Evolutionary conservation across 352 stramenopile species (phyloP).

Genomic region (Phytophthora citricola): DNA sequence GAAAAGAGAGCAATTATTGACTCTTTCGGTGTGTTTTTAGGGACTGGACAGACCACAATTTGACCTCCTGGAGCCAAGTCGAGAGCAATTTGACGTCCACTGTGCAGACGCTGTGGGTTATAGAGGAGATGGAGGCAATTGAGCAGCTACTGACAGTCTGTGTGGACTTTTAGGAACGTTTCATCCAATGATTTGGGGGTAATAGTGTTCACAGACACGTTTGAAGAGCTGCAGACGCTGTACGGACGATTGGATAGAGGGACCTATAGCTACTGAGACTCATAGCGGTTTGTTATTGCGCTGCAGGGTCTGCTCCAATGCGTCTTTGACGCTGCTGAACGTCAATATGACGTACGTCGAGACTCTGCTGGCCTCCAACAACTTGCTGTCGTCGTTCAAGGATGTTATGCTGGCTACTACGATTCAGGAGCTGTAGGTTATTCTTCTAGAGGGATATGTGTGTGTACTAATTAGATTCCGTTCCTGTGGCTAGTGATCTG

Average conservation of each 20-base stretch:
- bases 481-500: conserved; percentile 29
- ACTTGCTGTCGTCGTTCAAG: conserved; percentile 35
- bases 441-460: no score
- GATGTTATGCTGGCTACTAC: conserved; percentile 33
- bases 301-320: conserved; percentile 34
- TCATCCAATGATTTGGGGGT: conserved; percentile 23
- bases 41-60: conserved; percentile 15
- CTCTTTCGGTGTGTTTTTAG: conserved; percentile 1
- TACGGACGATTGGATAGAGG: conserved; percentile 6
- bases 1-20: no score
- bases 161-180: conserved; percentile 24
- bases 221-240: conserved; percentile 32
- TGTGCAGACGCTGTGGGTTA: conserved; percentile 27
- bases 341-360: conserved; percentile 36
- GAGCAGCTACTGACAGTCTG: background rate
- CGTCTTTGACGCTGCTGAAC: conserved; percentile 34
- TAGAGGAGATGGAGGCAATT: background rate
- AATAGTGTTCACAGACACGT: conserved; percentile 30
- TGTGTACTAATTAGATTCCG: background rate
- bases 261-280: background rate
- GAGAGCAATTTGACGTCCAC: conserved; percentile 27
- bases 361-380: conserved; percentile 28
- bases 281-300: background rate
- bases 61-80: conserved; percentile 30
- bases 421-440: conserved; percentile 35